Evolutionary conservation across 2,329 filamentous ascomycete species (phyloP), one percentile per base, ranked within the genome.

Genomic region (Trichoderma sp.): DNA sequence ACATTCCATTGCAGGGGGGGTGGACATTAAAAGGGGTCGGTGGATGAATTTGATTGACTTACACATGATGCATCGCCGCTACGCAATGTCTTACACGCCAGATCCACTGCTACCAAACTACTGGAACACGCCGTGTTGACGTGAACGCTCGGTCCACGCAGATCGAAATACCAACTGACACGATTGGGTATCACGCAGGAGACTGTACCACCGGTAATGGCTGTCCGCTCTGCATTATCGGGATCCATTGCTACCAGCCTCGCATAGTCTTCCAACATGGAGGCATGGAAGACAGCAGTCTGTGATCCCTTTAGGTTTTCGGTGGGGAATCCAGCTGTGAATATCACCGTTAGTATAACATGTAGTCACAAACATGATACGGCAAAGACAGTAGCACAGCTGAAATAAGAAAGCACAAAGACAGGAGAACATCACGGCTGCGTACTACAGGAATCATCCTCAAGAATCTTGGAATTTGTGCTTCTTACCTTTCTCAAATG

Each of bases 121-220:
- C 81, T 80, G 0, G 84, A 86, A 70, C 85, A 87, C 0, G 82
- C 85, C 0, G 85, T 86, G 63, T 86, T 83, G 1, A 86, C 77
- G 0, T 83, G 84, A 71, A 85, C 75, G 14, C 81, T 83, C 0
- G 84, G 81, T 0, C 84, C 84, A 5, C 72, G 72, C 58, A 85
- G 79, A 73, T 86, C 79, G 68, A 82, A 85, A 57, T 81, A 82
- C 72, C 84, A 84, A 1, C 81, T 84, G 10, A 85, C 72, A 14
- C 83, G 78, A 71, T 85, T 85, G 0, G 82, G 76, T 5, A 83
- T 61, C 52, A 84, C 80, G 1, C 78, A 79, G 2, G 78, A 73
- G 0, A 79, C 80, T 14, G 79, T 81, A 69, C 83, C 35, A 21
- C 61, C 83, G 0, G 81, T 84, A 21, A 80, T 78, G 37, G 77